Evolutionary conservation across 2,329 filamentous ascomycete genomes (phyloP).

Genomic region (Saccharata proteae): DNA sequence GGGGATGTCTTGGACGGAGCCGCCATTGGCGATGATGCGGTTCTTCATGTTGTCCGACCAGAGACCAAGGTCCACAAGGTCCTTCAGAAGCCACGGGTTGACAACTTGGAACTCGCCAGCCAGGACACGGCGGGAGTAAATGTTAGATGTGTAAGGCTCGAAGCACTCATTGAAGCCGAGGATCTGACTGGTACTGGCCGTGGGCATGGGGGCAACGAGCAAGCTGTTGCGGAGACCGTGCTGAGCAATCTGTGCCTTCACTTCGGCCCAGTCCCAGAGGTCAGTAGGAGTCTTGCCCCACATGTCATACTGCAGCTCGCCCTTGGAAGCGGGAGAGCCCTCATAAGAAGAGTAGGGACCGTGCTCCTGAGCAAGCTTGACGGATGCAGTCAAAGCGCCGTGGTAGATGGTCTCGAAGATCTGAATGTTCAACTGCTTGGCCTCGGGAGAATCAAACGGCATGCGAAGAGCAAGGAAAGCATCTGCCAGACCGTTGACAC

Average conservation of each 20-base stretch:
- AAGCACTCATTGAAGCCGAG: conserved; percentile 99
- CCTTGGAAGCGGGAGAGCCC: conserved; percentile 87
- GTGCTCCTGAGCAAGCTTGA: conserved; percentile 69
- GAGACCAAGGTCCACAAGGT: conserved; percentile 91
- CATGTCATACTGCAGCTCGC: conserved; percentile 96
- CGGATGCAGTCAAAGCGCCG: conserved; percentile 78
- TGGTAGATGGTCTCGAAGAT: conserved; percentile 99
- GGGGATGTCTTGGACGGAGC: conserved; percentile 91
- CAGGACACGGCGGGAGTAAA: conserved; percentile 95
- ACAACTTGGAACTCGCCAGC: conserved; percentile 99
- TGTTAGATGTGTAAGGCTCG: conserved; percentile 99
- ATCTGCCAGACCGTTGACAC: conserved; percentile 95
- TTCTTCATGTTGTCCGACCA: conserved; percentile 99
- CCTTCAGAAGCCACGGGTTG: conserved; percentile 97
- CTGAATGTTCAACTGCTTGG: conserved; percentile 86
- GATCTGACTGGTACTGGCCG: conserved; percentile 93
- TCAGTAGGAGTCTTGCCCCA: conserved; percentile 90
- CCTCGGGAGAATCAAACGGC: conserved; percentile 93
- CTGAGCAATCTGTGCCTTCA: conserved; percentile 86
- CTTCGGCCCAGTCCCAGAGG: conserved; percentile 87
- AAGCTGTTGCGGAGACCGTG: conserved; percentile 92
- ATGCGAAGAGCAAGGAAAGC: conserved; percentile 93
- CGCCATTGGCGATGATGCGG: conserved; percentile 94
- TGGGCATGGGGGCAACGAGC: conserved; percentile 93
- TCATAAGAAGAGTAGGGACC: conserved; percentile 84